phyloP scores from a whole-genome alignment of 2,329 filamentous ascomycete genomes.

The Dothideomycetes sp. region DNA sequence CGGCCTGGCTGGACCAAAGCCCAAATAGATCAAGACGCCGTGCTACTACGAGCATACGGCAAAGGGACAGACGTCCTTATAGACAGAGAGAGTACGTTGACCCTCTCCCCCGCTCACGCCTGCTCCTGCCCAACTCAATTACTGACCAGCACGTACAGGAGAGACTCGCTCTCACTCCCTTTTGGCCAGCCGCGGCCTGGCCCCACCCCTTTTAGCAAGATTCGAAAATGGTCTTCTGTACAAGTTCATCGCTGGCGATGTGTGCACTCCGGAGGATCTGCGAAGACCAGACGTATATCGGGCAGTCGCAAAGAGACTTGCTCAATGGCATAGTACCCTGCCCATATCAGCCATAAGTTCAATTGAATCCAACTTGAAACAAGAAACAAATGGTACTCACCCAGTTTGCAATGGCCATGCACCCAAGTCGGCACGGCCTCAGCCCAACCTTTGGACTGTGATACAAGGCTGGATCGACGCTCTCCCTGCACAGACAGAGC shows the following conservation, averaged over 20 bases:
- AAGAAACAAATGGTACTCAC: slow-evolving; percentile 15
- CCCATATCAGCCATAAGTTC: slow-evolving; percentile 42
- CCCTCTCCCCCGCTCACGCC: slow-evolving; percentile 37
- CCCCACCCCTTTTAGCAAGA: slow-evolving; percentile 75
- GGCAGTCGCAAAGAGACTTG: slow-evolving; percentile 73
- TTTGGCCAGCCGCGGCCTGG: slow-evolving; percentile 70
- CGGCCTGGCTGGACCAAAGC: slow-evolving; percentile 60
- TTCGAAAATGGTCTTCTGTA: slow-evolving; percentile 97
- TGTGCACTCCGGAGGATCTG: slow-evolving; percentile 71
- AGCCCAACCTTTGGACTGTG: slow-evolving; percentile 84
- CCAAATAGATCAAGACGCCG: slow-evolving; percentile 70
- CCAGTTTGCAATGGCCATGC: slow-evolving; percentile 16
- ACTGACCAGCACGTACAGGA: slow-evolving; percentile 27
- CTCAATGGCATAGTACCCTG: slow-evolving; percentile 79
- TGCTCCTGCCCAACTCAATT: background rate
- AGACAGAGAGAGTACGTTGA: slow-evolving; percentile 65
- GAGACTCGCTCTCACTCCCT: slow-evolving; percentile 66
- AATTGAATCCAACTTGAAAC: slow-evolving; percentile 15
- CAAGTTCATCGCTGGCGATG: slow-evolving; percentile 71
- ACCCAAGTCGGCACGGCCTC: slow-evolving; percentile 50
- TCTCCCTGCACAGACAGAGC: slow-evolving; percentile 61
- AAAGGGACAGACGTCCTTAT: slow-evolving; percentile 91
- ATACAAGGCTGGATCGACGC: slow-evolving; percentile 93
- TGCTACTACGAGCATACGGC: slow-evolving; percentile 87
- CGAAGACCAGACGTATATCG: slow-evolving; percentile 64